Evolutionary conservation across 331 rosid species (phyloP), one percentile per base, ranked within the genome.

Genomic region (Malus hybrid): DNA sequence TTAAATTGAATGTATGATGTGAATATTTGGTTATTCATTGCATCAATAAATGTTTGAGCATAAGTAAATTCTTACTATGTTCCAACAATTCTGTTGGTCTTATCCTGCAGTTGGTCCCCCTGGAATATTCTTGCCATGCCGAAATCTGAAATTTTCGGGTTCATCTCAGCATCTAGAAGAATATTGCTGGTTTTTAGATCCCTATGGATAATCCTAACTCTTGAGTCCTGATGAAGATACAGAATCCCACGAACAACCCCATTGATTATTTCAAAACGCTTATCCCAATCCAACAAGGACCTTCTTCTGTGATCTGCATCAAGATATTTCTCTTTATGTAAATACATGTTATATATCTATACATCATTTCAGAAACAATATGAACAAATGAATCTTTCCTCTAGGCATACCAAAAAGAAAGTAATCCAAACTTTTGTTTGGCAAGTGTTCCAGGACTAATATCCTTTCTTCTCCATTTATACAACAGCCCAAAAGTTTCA

Each of bases 171-270:
- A 54, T 80, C 76, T 57, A 80, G 50, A 19, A 80, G 65, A 50
- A 80, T 31, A 52, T 80, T 80, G 64, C 75, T 73, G 10, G 52
- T 61, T 73, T 79, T 79, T 13, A 79, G 59, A 79, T 79, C 83
- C 62, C 83, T 36, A 34, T 80, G 83, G 7, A 80, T 75, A 31
- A 80, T 77, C 59, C 80, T 75, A 63, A 80, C 24, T 12, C 31
- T 62, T 1, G 83, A 80, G 19, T 80, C 83, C 14, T 67, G 72
- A 3, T 80, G 83, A 48, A 80, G 83, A 75, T 80, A 80, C 28
- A 63, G 24, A 60, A 80, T 46, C 32, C 72, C 83, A 61, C 79
- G 57, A 68, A 42, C 76, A 22, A 80, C 57, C 0, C 83, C 73
- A 0, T 28, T 61, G 20, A 80, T 80, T 1, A 80, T 69, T 36